Base-by-base conservation (phyloP, 768 basidiomycete species). In the Boletus tomentosulus region DNA sequence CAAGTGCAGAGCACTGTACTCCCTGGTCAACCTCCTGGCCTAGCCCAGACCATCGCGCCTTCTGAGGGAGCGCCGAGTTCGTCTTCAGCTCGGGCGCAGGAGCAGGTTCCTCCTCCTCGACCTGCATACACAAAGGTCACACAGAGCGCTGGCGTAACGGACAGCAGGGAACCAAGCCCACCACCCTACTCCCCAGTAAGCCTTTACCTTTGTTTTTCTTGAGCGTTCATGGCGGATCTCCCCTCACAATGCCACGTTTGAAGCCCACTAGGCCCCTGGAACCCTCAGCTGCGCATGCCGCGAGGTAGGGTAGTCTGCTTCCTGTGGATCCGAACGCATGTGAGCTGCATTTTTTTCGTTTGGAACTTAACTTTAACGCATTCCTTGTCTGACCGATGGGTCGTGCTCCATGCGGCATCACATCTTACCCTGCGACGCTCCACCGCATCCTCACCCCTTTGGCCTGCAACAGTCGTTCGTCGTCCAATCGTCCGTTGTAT, bases 161-260 rank as follows among this genome's bases (percentile, higher is more conserved):
- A 46, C 10, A 46, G 19, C 16, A n/a, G 24, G 37, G 48, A 54
- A 8, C 51, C 24, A 22, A 64, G 55, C 51, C 65, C 64, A 27
- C 64, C 64, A 2, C 64, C 65, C 1, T 66, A 66, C 41, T 62
- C 49, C 6, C 47, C 68, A n/a, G 67, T 68, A 46, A 63, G 67
- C 31, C 22, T 11, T 34, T 34, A 13, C 4, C 11, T 19, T 31
- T 35, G 27, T 10, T n/a, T 48, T 28, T 39, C 6, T 13, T 37
- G 16, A 27, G 22, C 19, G 19, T 24, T 34, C 34, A 16, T 15
- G 24, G 9, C 3, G 25, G 13, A 8, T 31, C 35, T 31, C 46
- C 3, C 25, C 38, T 28, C 12, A 9, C 5, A 19, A 25, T 45
- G 5, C 41, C 25, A 22, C 12, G 5, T 31, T 37, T 24, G 4